Percentiles rank a stretch among this genome's conserved stretches.
Conservation (phyloP, 345 rosid genomes). For the Raphanus sativus region DNA sequence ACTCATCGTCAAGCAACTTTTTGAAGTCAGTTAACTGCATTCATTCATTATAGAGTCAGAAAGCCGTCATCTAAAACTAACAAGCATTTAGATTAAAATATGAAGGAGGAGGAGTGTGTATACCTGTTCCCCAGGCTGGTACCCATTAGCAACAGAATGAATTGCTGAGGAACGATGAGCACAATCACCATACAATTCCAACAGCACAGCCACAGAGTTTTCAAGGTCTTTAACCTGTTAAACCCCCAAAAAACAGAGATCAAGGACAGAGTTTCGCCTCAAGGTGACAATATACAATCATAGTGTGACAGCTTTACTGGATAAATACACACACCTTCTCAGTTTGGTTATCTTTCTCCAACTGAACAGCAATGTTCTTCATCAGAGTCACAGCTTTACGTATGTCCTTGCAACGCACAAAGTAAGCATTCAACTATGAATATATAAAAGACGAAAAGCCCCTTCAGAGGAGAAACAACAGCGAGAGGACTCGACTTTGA, state of each 20-base stretch:
- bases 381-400: slow-evolving; percentile 58
- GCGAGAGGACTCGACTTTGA: background rate
- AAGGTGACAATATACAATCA: background rate
- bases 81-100: background rate
- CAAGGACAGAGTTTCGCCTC: background rate
- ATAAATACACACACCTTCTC: slow-evolving; percentile 36
- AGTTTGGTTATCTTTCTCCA: slow-evolving; percentile 68
- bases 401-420: slow-evolving; percentile 55
- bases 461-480: background rate
- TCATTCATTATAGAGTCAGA: slow-evolving; percentile 29
- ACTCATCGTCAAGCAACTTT: slow-evolving; percentile 63
- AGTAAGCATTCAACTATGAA: background rate
- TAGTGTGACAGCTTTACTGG: background rate
- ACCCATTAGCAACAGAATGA: slow-evolving; percentile 58
- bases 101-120: background rate
- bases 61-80: slow-evolving; percentile 14
- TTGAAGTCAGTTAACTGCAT: slow-evolving; percentile 74
- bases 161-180: slow-evolving; percentile 51
- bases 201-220: slow-evolving; percentile 57
- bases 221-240: slow-evolving; percentile 78
- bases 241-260: background rate
- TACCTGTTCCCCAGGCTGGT: slow-evolving; percentile 67
- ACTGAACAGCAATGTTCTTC: slow-evolving; percentile 71
- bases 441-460: background rate
- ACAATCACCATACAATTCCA: slow-evolving; percentile 54